Evolutionary conservation across 768 basidiomycete species (phyloP), one percentile per base, ranked within the genome.

Genomic region (Mycena galericulata): DNA sequence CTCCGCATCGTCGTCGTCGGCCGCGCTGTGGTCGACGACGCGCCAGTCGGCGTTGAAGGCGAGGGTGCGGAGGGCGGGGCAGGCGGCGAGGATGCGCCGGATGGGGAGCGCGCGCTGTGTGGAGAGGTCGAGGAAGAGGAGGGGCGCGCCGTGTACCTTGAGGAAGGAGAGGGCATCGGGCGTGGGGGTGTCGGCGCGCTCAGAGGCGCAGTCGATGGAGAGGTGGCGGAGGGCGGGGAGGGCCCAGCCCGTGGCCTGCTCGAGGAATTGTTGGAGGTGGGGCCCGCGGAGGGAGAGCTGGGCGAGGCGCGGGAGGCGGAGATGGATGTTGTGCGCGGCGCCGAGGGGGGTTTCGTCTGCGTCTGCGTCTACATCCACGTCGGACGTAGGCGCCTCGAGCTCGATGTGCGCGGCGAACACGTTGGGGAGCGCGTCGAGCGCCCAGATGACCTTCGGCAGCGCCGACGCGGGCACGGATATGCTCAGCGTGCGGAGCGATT

Each of bases 41-140:
- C 86, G 85, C 92, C 93, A 93, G 75, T 94, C 93, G 29, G 85
- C 88, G 74, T 93, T 94, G 81, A 94, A 93, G 26, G 86, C 84
- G 75, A 94, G 88, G 0, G 88, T 86, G 22, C 77, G 80, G 32
- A 94, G 85, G 53, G 81, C 75, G 0, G 91, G 92, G 70, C 92
- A 93, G 0, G 81, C 70, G 8, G 87, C 86, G 47, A 88, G 84
- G 71, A 86, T 86, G 73, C 90, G 84, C 17, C n/a, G n/a, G n/a
- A n/a, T n/a, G n/a, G n/a, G n/a, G n/a, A n/a, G n/a, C n/a, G n/a
- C n/a, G n/a, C n/a, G n/a, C n/a, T n/a, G n/a, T n/a, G n/a, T n/a
- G n/a, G n/a, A n/a, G n/a, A 93, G 75, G 76, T 93, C 92, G 59
- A 94, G 88, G 78, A 87, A 88, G 40, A 85, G 81, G 27, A 94